Evolutionary conservation across 2,329 filamentous ascomycete species (phyloP).

Genomic region (Clonostachys byssicola): DNA sequence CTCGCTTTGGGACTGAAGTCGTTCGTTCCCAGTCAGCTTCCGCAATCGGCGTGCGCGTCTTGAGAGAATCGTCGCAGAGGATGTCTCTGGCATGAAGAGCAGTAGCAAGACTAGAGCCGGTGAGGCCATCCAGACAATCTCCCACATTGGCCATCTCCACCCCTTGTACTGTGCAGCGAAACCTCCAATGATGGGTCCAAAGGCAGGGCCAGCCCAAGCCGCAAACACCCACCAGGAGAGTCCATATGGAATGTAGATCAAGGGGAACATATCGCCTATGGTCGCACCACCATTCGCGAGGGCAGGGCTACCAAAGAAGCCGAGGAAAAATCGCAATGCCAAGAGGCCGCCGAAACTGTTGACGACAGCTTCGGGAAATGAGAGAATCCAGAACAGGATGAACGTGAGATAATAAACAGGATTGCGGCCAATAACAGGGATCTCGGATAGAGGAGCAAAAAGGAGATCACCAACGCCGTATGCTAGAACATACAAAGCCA

Average conservation of each 20-base stretch:
- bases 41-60: slow-evolving; percentile 50
- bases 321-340: slow-evolving; percentile 45
- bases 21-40: slow-evolving; percentile 43
- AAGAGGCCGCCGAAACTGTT: slow-evolving; percentile 49
- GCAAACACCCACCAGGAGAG: slow-evolving; percentile 38
- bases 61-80: slow-evolving; percentile 45
- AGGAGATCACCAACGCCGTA: slow-evolving; percentile 40
- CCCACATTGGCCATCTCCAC: slow-evolving; percentile 44
- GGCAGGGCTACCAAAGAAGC: slow-evolving; percentile 31
- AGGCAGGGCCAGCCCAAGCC: slow-evolving; percentile 14
- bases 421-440: slow-evolving; percentile 54
- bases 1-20: slow-evolving; percentile 47
- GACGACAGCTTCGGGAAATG: slow-evolving; percentile 46
- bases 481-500: slow-evolving; percentile 48
- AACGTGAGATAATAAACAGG: slow-evolving; percentile 53
- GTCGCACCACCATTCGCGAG: slow-evolving; percentile 18
- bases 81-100: slow-evolving; percentile 54
- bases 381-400: slow-evolving; percentile 51
- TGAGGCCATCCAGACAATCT: slow-evolving; percentile 23
- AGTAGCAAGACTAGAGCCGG: slow-evolving; percentile 36
- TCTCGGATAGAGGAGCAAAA: slow-evolving; percentile 53
- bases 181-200: slow-evolving; percentile 42
- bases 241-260: slow-evolving; percentile 31
- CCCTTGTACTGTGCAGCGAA: slow-evolving; percentile 34
- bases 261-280: slow-evolving; percentile 18